Percentiles rank a stretch among this genome's conserved stretches.
These are phyloP conservation scores for Pistacia atlantica DNA, from an alignment of 345 rosid species.

Conservation along the genomic window DNA sequence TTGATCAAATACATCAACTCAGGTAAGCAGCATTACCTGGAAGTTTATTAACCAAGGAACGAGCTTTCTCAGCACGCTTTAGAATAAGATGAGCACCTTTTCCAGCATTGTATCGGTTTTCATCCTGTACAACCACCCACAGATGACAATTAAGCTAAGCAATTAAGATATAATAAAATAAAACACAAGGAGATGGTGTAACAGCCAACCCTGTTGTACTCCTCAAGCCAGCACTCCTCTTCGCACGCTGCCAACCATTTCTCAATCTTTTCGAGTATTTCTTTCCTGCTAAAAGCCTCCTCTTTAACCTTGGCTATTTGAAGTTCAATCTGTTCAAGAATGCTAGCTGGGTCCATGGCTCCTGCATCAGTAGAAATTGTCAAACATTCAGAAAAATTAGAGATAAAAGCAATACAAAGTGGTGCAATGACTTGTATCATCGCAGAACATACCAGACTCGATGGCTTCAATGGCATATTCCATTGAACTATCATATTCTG, in stretches of 20 bases:
- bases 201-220: conserved; percentile 81
- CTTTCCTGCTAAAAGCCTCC: conserved; percentile 90
- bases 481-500: conserved; percentile 60
- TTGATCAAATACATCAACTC: not conserved
- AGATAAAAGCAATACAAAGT: not conserved
- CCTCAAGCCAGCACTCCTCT: conserved; percentile 99
- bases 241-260: conserved; percentile 95
- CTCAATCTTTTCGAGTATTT: conserved; percentile 91
- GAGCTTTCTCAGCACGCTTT: conserved; percentile 99
- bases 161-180: not conserved
- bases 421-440: not conserved
- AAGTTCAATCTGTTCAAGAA: conserved; percentile 82
- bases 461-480: conserved; percentile 72
- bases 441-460: conserved; percentile 63
- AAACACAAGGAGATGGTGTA: not conserved
- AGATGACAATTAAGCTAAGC: conserved; percentile 17
- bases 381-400: not conserved
- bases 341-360: conserved; percentile 57
- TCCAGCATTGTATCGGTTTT: conserved; percentile 95
- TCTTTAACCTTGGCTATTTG: conserved; percentile 83
- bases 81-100: conserved; percentile 95
- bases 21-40: conserved; percentile 54
- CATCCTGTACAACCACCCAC: conserved; percentile 62
- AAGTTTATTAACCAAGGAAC: conserved; percentile 83
- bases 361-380: conserved; percentile 39